Evolutionary conservation across 257 asterid species (phyloP).

Genomic region (Plantago major): DNA sequence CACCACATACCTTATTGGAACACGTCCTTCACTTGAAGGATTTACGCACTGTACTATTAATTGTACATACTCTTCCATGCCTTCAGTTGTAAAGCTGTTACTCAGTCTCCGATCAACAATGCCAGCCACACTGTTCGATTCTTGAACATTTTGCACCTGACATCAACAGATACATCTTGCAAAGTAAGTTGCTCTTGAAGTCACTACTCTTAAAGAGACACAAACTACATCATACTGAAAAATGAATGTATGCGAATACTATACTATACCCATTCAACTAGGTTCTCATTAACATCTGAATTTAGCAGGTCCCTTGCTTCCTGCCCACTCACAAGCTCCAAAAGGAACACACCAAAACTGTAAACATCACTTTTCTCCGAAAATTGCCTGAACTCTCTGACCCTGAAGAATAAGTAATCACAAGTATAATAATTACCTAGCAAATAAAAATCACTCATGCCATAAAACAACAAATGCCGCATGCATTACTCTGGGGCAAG

Average conservation of each 20-base stretch:
- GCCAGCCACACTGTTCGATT: slow-evolving; percentile 43
- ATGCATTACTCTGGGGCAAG: slow-evolving; percentile 80
- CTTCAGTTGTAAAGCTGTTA: slow-evolving; percentile 70
- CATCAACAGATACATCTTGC: neutral
- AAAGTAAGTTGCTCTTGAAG: slow-evolving; percentile 3
- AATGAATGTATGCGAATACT: neutral
- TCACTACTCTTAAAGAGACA: neutral
- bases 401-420: slow-evolving; percentile 45
- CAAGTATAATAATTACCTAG: slow-evolving; percentile 9
- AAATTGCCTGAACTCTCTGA: slow-evolving; percentile 74
- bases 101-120: slow-evolving; percentile 70
- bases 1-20: slow-evolving; percentile 67
- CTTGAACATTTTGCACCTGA: slow-evolving; percentile 72
- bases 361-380: slow-evolving; percentile 88
- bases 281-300: slow-evolving; percentile 48
- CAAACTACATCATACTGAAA: slow-evolving; percentile 2
- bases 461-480: slow-evolving; percentile 16
- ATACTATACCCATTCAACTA: slow-evolving; percentile 68
- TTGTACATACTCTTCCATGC: slow-evolving; percentile 77
- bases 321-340: slow-evolving; percentile 81
- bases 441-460: neutral
- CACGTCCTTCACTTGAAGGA: slow-evolving; percentile 71
- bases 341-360: slow-evolving; percentile 83
- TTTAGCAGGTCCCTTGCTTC: slow-evolving; percentile 56
- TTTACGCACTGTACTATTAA: slow-evolving; percentile 57